Percentiles rank a stretch among this genome's conserved stretches.
Conservation (phyloP, 1,139 yeast genomes). For the Wickerhamiella pararugosa region DNA sequence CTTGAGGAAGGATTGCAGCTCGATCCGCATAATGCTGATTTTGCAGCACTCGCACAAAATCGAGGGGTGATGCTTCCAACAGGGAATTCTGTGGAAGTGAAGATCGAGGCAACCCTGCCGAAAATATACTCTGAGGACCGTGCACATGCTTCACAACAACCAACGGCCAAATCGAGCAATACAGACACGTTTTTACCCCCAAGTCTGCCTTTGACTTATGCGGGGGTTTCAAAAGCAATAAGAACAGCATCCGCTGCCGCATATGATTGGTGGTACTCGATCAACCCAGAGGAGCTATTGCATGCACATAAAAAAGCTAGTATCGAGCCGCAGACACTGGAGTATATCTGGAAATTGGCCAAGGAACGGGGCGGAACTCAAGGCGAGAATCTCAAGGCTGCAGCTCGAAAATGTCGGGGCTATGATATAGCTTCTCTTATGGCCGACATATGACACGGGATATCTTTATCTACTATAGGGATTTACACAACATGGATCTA, state of each 20-base stretch:
- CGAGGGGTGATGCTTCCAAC: too few species aligned
- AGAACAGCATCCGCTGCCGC: constrained; percentile 21
- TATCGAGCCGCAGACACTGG: constrained; percentile 41
- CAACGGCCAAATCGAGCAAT: neutral
- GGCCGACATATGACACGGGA: neutral
- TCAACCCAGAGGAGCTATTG: constrained; percentile 23
- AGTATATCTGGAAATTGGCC: constrained; percentile 32
- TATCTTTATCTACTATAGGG: too few species aligned
- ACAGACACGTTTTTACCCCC: constrained; percentile 10
- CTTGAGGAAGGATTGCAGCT: constrained; percentile 31
- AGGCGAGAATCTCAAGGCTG: constrained; percentile 10
- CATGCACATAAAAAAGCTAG: constrained; percentile 35
- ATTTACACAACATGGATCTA: too few species aligned
- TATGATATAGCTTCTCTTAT: constrained; percentile 13
- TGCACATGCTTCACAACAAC: neutral
- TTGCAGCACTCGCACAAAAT: constrained; percentile 15
- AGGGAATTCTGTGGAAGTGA: too few species aligned
- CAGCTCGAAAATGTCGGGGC: constrained; percentile 11
- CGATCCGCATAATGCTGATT: constrained; percentile 32
- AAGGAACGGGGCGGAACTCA: constrained; percentile 7
- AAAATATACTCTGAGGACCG: too few species aligned
- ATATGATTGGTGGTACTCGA: constrained; percentile 29
- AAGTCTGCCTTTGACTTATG: constrained; percentile 17
- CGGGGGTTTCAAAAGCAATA: constrained; percentile 16
- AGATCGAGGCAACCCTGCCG: too few species aligned